Conservation (phyloP, 148 eudicot species). For the Chenopodium quinoa region DNA sequence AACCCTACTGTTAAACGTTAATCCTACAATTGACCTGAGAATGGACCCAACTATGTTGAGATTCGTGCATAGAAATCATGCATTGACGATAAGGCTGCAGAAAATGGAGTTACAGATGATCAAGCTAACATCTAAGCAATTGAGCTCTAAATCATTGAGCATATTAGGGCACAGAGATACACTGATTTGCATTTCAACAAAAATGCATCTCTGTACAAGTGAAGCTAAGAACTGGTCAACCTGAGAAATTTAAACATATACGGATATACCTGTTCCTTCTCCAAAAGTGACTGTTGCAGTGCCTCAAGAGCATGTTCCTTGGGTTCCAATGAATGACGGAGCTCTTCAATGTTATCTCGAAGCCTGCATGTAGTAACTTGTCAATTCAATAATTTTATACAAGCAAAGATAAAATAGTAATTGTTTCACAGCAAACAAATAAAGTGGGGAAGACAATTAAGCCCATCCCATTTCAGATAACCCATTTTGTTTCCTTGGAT, state of each 20-base stretch:
- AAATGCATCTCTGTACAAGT: background rate
- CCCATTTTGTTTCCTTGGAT: background rate
- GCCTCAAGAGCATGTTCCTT: conserved; percentile 85
- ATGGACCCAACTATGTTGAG: background rate
- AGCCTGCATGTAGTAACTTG: conserved; percentile 47
- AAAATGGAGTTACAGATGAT: background rate
- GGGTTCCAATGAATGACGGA: conserved; percentile 81
- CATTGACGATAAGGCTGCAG: background rate
- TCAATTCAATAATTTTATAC: background rate
- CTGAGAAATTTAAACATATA: background rate
- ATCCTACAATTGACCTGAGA: too few species aligned
- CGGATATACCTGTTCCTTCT: conserved; percentile 77
- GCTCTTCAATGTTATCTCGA: conserved; percentile 88
- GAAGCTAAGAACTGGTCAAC: conserved; percentile 12
- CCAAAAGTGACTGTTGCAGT: conserved; percentile 73
- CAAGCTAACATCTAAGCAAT: background rate
- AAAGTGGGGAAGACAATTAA: background rate
- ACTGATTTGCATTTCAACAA: background rate
- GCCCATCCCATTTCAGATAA: background rate
- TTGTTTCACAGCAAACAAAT: background rate
- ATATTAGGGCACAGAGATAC: background rate
- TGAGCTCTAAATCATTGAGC: background rate
- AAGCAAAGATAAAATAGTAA: background rate
- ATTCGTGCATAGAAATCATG: background rate
- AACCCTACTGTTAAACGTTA: too few species aligned